Percentiles rank a stretch among this genome's conserved stretches.
Conservation (phyloP, 495 filamentous ascomycete species). For the Xylaria flabelliformis region DNA sequence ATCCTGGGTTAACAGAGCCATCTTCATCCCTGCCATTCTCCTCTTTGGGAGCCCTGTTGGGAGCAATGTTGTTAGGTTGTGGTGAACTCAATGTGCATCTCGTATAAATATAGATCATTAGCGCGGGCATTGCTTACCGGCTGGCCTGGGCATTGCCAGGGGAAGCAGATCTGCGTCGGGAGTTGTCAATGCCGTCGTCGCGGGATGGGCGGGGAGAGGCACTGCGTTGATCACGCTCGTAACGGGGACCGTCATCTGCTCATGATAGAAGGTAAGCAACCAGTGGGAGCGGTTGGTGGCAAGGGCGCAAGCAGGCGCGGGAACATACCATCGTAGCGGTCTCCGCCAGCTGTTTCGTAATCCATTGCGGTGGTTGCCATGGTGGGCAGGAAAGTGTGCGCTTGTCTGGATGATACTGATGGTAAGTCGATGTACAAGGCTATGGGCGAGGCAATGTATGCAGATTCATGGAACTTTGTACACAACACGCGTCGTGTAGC, state of each 20-base stretch:
- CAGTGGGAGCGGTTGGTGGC: constrained; percentile 17
- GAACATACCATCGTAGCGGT: constrained; percentile 82
- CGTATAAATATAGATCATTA: background rate
- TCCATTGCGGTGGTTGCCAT: constrained; percentile 72
- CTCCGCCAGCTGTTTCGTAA: constrained; percentile 81
- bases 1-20: constrained; percentile 85
- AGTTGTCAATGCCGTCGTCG: constrained; percentile 68
- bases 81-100: background rate
- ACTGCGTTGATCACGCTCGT: constrained; percentile 82
- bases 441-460: background rate
- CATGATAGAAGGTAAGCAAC: constrained; percentile 17
- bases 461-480: background rate
- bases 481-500: background rate
- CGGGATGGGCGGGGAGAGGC: constrained; percentile 80
- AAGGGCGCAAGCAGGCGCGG: background rate
- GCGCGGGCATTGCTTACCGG: constrained; percentile 66
- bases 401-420: constrained; percentile 23
- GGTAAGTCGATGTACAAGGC: constrained; percentile 30
- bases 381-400: constrained; percentile 28
- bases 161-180: constrained; percentile 77
- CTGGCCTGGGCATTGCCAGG: constrained; percentile 69
- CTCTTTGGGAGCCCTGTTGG: constrained; percentile 54
- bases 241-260: constrained; percentile 77
- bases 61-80: constrained; percentile 24
- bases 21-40: constrained; percentile 70